Percentiles rank a stretch among this genome's conserved stretches.
phyloP scores from a whole-genome alignment of 352 stramenopile species.

The Phytophthora ramorum region DNA sequence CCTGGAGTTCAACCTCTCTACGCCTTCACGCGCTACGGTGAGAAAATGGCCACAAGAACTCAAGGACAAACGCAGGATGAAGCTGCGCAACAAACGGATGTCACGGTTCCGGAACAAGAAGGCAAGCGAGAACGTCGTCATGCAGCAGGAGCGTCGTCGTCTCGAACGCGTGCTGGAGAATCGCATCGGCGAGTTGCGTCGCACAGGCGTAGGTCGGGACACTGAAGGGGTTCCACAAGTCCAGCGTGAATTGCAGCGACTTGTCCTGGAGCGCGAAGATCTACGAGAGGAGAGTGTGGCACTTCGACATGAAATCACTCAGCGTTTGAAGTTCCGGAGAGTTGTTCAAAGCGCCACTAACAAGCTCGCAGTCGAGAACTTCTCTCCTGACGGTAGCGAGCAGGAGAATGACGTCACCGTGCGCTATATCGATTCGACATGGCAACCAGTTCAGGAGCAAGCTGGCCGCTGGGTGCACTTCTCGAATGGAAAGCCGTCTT shows the following conservation, averaged over 20 bases:
- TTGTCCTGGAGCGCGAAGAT: not conserved
- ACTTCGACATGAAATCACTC: not conserved
- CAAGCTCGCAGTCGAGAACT: not conserved
- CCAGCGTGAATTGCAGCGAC: not conserved
- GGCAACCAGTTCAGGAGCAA: not conserved
- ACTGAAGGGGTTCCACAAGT: not conserved
- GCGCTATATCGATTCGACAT: not conserved
- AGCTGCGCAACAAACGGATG: conserved; percentile 41
- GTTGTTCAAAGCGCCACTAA: not conserved
- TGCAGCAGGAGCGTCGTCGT: conserved; percentile 24
- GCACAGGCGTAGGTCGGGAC: not conserved
- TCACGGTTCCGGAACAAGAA: conserved; percentile 35
- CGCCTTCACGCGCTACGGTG: not conserved
- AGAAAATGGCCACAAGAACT: conserved; percentile 37
- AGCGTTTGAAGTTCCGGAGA: not conserved
- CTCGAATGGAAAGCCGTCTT: not conserved
- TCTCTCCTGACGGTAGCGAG: not conserved
- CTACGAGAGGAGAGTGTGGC: not conserved
- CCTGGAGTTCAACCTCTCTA: not conserved
- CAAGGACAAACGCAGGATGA: conserved; percentile 36
- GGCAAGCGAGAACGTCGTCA: conserved; percentile 20
- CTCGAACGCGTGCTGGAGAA: conserved; percentile 30
- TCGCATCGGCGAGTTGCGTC: not conserved
- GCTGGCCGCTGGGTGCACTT: not conserved
- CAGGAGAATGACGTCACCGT: not conserved